These are phyloP conservation scores for Ogataea saltuana DNA, from an alignment of 805 yeast genomes.

Conservation along the genomic window DNA sequence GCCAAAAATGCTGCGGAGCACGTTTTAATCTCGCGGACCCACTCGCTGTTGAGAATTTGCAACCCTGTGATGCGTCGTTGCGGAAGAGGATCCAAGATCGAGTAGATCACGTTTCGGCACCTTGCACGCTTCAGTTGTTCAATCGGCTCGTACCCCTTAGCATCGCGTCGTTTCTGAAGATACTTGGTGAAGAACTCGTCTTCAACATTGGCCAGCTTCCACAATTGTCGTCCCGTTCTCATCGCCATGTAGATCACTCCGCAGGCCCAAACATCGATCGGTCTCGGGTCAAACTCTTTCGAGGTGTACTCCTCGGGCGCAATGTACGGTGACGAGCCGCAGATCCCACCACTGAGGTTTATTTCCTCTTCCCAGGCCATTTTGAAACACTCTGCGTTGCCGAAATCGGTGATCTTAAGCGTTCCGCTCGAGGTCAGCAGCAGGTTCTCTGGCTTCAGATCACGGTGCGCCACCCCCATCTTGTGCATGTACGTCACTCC, in stretches of 20 bases:
- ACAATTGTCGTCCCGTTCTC: slow-evolving; percentile 91
- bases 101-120: slow-evolving; percentile 90
- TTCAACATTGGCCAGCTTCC: slow-evolving; percentile 79
- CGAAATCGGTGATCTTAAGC: slow-evolving; percentile 85
- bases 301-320: slow-evolving; percentile 82
- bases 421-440: slow-evolving; percentile 70
- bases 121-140: slow-evolving; percentile 81
- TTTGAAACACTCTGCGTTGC: slow-evolving; percentile 78
- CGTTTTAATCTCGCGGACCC: slow-evolving; percentile 88
- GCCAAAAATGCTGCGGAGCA: slow-evolving; percentile 73
- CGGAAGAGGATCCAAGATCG: slow-evolving; percentile 91
- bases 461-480: slow-evolving; percentile 89
- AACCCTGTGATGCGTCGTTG: slow-evolving; percentile 81
- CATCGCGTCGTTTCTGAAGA: slow-evolving; percentile 73
- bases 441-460: slow-evolving; percentile 84
- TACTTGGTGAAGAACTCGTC: slow-evolving; percentile 83
- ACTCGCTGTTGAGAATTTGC: slow-evolving; percentile 87
- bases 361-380: slow-evolving; percentile 82
- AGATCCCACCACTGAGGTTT: slow-evolving; percentile 70
- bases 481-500: slow-evolving; percentile 89
- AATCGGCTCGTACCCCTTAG: slow-evolving; percentile 89
- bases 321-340: slow-evolving; percentile 87
- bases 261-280: slow-evolving; percentile 89
- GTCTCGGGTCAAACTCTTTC: slow-evolving; percentile 74
- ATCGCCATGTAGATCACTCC: slow-evolving; percentile 92